phyloP scores from a whole-genome alignment of 208 protist genomes.

The Leishmania guyanensis region DNA sequence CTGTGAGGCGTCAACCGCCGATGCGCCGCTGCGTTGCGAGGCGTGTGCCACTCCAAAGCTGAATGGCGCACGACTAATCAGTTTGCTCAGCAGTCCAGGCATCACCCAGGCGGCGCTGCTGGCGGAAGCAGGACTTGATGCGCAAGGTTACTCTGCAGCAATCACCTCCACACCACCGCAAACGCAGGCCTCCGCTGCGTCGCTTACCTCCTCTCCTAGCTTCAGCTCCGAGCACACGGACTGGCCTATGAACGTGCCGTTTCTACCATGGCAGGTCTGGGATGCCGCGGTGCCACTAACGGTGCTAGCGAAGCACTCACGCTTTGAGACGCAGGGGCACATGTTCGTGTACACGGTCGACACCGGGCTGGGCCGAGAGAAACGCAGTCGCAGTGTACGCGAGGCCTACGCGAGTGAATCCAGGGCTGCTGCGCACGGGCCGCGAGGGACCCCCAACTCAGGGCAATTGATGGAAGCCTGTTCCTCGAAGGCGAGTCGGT shows the following conservation, averaged over 20 bases:
- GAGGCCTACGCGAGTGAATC: background rate
- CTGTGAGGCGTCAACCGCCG: slow-evolving; percentile 30
- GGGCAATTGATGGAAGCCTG: background rate
- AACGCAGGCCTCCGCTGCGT: background rate
- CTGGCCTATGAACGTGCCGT: slow-evolving; percentile 88
- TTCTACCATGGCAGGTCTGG: slow-evolving; percentile 90
- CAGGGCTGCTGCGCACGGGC: background rate
- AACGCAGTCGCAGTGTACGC: slow-evolving; percentile 14
- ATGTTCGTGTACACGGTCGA: slow-evolving; percentile 76
- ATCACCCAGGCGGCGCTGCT: slow-evolving; percentile 22
- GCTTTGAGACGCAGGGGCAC: slow-evolving; percentile 74
- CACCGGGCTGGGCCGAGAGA: slow-evolving; percentile 24
- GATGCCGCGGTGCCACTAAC: slow-evolving; percentile 74
- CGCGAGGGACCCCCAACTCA: too few relatives aligned
- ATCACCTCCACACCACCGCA: background rate
- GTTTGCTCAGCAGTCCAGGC: slow-evolving; percentile 30
- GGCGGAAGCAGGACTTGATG: slow-evolving; percentile 5
- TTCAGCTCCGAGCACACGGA: slow-evolving; percentile 47
- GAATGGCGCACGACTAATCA: slow-evolving; percentile 36
- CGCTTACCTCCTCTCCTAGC: background rate
- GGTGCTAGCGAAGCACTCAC: slow-evolving; percentile 53
- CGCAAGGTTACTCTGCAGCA: background rate
- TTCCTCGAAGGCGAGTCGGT: background rate
- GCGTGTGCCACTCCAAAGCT: slow-evolving; percentile 60
- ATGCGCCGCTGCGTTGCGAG: slow-evolving; percentile 40